Evolutionary conservation across 148 eudicot species (phyloP), one percentile per base, ranked within the genome.

Genomic region (Nepenthes gracilis): DNA sequence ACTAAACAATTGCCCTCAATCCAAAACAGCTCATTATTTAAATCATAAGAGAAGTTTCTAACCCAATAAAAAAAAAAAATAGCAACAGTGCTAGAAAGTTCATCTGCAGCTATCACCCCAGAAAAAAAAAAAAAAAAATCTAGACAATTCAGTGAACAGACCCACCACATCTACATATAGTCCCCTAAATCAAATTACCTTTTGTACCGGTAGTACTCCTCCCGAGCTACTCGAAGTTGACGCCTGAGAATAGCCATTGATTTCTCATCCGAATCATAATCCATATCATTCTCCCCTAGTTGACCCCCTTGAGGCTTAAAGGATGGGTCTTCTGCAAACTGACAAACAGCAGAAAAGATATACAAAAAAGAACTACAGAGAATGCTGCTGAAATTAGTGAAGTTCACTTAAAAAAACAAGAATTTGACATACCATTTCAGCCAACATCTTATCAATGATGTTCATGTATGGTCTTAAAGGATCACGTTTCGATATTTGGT

Each of bases 221-320:
- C 97, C 23, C 85, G 77, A 51, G 91, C 91, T 70, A 73, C 77
- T 73, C 91, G 82, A 66, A 90, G 85, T 58, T 86, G 86, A 53
- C 91, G 95, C 77, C 97, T 87, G 51, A 90, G 91, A 60, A 79
- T 73, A 72, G 95, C 97, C 97, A 90, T 82, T 57, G 97, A 82
- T 78, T 90, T 90, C 72, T 87, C 97, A 76, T 90, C 97, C 65
- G 88, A 73, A 73, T 90, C 97, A 66, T 90, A 85, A 59, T 90
- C 95, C 95, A 90, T 84, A 62, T 90, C 97, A 77, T 87, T 87
- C 72, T 90, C 95, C 67, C 95, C 95, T 64, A 90, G 64, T 55
- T 77, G 81, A 33, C 95, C 97, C 49, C 97, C 97, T 81, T 87
- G 97, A 57, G 97, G 89, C 70, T 90, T 90, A 74, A 90, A 90